Base-by-base conservation (phyloP, 2,329 filamentous ascomycete genomes). In the Capronia coronata region DNA sequence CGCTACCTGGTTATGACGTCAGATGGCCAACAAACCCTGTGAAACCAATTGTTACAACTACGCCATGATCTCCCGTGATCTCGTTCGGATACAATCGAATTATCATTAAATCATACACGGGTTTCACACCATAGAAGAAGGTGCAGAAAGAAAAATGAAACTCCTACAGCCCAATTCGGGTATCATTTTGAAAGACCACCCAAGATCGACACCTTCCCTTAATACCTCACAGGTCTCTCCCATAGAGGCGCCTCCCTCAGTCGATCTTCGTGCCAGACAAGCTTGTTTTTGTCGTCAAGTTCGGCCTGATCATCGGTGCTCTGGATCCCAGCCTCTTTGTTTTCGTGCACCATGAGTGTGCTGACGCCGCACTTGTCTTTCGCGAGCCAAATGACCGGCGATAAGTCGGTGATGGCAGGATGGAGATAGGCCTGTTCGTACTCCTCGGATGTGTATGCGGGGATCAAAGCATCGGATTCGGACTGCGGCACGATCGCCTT, bases 321-420 rank as follows among this genome's bases (percentile, higher is more conserved):
- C 0, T 79, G 79, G 32, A 88, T 85, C 4, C 52, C 52, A n/a
- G 83, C 73, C 54, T 76, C 76, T 59, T 75, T 73, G 1, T 85
- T 87, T 56, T 89, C 83, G n/a, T 74, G 72, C 27, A 93, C 74
- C 67, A 94, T 87, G 62, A 90, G 83, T 56, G 75, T 76, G 46
- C 83, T 87, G 30, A 94, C 78, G 2, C 87, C 86, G 41, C 81
- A 80, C 1, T 75, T 68, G 62, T 95, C 89, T 48, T 78, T 74
- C 0, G 89, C 87, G 21, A 95, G 86, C 89, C 89, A 94, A 2
- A 94, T 70, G 29, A 84, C 71, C 0, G 86, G 86, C 2, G 77
- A 70, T 44, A 73, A 59, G 51, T 78, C 75, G 10, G 69, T 77
- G 58, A 91, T 75, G 0, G 84, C 79, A 0, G 87, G 87, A 56